Base-by-base conservation (phyloP, 192 early-diverging fungal genomes). In the Rhizoclosmatium globosum region DNA sequence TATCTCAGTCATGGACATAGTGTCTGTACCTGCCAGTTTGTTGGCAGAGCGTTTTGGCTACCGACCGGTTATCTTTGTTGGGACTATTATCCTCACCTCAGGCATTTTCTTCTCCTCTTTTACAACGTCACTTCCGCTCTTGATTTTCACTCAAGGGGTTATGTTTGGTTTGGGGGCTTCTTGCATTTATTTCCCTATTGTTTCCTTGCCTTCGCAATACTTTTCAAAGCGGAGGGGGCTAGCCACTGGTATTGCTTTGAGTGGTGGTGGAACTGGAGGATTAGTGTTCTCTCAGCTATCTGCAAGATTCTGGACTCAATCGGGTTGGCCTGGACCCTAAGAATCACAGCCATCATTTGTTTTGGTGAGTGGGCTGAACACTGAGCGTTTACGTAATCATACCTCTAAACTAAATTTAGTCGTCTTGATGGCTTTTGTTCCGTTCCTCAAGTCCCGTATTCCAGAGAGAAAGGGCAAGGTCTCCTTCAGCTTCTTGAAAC, bases 231-330 rank as follows among this genome's bases (percentile, higher is more conserved):
- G 85, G 56, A 85, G 92, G 9, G 92, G 91, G 0, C 60, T 94
- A 46, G 94, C 94, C 2, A 85, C 92, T 4, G 94, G 93, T 9
- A 61, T 94, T 38, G 90, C 94, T 39, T 85, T 94, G 48, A 68
- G 92, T n/a, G 94, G 94, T 3, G 15, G 57, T 43, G 93, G 94
- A 45, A 53, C 92, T 21, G 94, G 94, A 65, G 93, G 94, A 2
- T 78, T 95, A 48, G 86, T 82, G 56, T 85, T 95, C n/a, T 84
- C 92, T 1, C 86, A 87, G 31, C 82, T 91, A 2, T 88, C 85
- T 0, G 89, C 89, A 59, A 80, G 79, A 4, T 93, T 60, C 86
- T 96, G 4, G 85, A 87, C 41, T 57, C 43, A 1, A n/a, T 93
- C 42, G 95, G 93, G 1, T 79, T 82, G n/a, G 64, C 77, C 41